Evolutionary conservation across 202 grass and related monocot genomes (phyloP).

Genomic region (Sporobolus alterniflorus): DNA sequence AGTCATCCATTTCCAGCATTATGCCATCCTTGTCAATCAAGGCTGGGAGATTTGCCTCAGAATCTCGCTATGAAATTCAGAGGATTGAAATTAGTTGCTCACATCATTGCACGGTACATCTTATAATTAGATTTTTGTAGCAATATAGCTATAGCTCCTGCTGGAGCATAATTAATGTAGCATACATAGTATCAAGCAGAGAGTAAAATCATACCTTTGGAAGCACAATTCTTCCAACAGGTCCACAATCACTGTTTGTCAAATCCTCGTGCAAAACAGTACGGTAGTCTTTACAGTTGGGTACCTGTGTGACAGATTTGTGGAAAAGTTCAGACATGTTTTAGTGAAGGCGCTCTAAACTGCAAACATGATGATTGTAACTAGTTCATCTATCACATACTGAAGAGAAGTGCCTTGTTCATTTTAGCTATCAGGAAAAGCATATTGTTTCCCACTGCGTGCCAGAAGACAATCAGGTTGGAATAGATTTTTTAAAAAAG

Average conservation of each 20-base stretch:
- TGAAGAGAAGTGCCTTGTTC: not conserved
- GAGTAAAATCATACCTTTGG: slow-evolving; percentile 63
- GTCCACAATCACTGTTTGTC: slow-evolving; percentile 95
- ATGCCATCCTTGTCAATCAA: slow-evolving; percentile 80
- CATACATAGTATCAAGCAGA: slow-evolving; percentile 1
- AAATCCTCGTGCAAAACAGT: slow-evolving; percentile 71
- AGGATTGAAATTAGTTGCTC: not conserved
- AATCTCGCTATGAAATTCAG: slow-evolving; percentile 66
- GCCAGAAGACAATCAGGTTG: not conserved
- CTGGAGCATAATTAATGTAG: not conserved
- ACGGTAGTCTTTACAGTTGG: slow-evolving; percentile 53
- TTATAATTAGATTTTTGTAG: not conserved
- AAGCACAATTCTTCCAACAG: slow-evolving; percentile 82
- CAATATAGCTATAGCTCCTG: not conserved
- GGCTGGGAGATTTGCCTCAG: slow-evolving; percentile 79
- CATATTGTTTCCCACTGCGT: not conserved
- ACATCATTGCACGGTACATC: not conserved
- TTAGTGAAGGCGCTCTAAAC: not conserved
- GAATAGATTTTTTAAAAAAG: not conserved
- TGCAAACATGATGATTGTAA: slow-evolving; percentile 8
- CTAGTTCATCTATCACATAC: not conserved
- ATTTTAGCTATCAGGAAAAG: not conserved
- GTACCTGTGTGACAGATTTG: slow-evolving; percentile 46
- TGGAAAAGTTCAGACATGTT: slow-evolving; percentile 26
- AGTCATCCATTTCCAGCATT: slow-evolving; percentile 74